Base-by-base conservation (phyloP, 495 filamentous ascomycete species). In the Aspergillus wentii region DNA sequence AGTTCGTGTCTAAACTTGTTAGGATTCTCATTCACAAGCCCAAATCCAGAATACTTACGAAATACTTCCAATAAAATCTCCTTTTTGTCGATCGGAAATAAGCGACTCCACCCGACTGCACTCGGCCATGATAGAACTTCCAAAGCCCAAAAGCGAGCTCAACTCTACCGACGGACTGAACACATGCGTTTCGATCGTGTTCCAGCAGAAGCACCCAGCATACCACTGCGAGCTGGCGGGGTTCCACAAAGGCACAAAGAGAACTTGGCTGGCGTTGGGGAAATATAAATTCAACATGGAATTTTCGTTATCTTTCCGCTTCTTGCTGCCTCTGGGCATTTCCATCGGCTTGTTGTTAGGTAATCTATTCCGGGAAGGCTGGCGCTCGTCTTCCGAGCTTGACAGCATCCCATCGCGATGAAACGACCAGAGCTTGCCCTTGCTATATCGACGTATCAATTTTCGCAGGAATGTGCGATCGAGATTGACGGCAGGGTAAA, bases 61-160 rank as follows among this genome's bases (percentile, higher is more conserved):
- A 11, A 91, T 82, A 30, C 79, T 85, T 0, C 80, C 82, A 28
- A 91, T 85, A 44, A 89, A 85, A 45, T 86, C 82, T 0, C 78
- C 74, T 50, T 90, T 89, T 38, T 76, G 74, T 20, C 67, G 69
- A 48, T 80, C 76, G 8, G 77, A 75, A 30, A 65, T 68, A 17
- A 76, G 65, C 2, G 72, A 74, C 51, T 78, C 66, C 8, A 86
- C 57, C 13, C 80, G 76, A 15, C 72, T 75, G 11, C 80, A 76
- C 41, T 86, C 81, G 7, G 77, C 79, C 80, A 84, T 85, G 34
- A 83, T 69, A 10, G 72, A 77, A 22, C 79, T 78, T 15, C 76
- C 75, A 54, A 86, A 85, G 0, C 81, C 80, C 16, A 76, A 59
- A n/a, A 82, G 54, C 26, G 74, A 73, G 34, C 62, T 64, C 17